Evolutionary conservation across 257 asterid species (phyloP), one percentile per base, ranked within the genome.

Genomic region (Lycium ferocissimum): DNA sequence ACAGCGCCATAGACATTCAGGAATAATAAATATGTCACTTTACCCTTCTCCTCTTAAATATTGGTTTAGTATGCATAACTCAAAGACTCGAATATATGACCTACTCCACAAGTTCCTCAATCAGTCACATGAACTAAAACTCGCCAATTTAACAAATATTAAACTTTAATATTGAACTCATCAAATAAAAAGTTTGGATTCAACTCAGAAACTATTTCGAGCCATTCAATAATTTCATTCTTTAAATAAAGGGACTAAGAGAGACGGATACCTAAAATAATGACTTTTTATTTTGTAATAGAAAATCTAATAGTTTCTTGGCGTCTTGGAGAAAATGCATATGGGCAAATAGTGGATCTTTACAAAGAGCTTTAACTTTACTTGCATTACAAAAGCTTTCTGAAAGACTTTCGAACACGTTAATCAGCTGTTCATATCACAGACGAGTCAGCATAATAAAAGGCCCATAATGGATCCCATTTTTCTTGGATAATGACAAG

Each of bases 281-380:
- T 15, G 3, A 0, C 33, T 70, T 67, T 38, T 63, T 66, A 7
- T 38, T 37, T 37, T 35, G 47, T 17, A 67, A 35, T 35, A 35
- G 18, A 69, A 69, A 15, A 18, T 6, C 6, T 49, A 38, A 69
- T 40, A 71, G 51, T 40, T 71, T n/a, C 33, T 26, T 26, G 33
- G 33, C 0, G 33, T 18, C 57, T 71, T 40, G 57, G 57, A 18
- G 17, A 40, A 71, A 18, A 43, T 69, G 4, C 79, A 40, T 71
- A 56, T 71, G 57, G 9, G 79, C 17, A 71, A 71, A 71, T 71
- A 43, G 80, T 72, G 45, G 33, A 59, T 59, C 3, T 59, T 59
- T 18, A 59, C 66, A 59, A 59, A 7, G 4, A 59, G 8, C 66
- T 59, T 59, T 59, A 59, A 8, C 66, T 56, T 51, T 51, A 51